phyloP scores from a whole-genome alignment of 2,329 filamentous ascomycete genomes.

The Penicillium sp. region DNA sequence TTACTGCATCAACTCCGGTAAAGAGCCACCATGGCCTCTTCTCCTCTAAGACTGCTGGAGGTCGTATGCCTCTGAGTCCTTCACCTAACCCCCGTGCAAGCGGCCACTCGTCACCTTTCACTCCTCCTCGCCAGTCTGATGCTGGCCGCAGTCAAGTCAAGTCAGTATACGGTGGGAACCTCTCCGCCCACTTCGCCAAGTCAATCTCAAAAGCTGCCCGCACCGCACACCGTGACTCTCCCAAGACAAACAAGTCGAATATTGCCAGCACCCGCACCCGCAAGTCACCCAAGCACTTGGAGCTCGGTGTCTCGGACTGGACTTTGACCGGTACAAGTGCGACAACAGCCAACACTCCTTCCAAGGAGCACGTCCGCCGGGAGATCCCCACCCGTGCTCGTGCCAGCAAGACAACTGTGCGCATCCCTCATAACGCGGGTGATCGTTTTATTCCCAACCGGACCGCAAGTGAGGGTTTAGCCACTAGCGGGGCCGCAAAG shows the following conservation, averaged over 20 bases:
- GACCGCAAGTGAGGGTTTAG: conserved; percentile 80
- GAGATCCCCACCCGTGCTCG: conserved; percentile 52
- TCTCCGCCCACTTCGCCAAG: conserved; percentile 75
- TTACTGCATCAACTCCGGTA: conserved; percentile 80
- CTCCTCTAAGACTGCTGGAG: conserved; percentile 86
- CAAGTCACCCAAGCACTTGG: conserved; percentile 78
- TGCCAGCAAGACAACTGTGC: conserved; percentile 69
- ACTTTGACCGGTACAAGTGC: conserved; percentile 79
- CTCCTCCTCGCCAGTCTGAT: conserved; percentile 63
- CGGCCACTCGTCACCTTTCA: conserved; percentile 70
- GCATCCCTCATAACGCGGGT: conserved; percentile 65
- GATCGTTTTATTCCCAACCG: conserved; percentile 98
- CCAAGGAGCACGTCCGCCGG: conserved; percentile 57
- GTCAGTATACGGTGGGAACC: conserved; percentile 76
- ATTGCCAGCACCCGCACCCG: conserved; percentile 59
- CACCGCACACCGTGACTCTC: conserved; percentile 73
- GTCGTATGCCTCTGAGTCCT: conserved; percentile 89
- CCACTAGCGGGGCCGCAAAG: conserved; percentile 79
- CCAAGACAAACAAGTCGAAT: conserved; percentile 98
- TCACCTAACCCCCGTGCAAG: conserved; percentile 66
- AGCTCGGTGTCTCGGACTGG: conserved; percentile 91
- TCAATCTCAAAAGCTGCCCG: conserved; percentile 45
- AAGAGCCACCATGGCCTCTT: conserved; percentile 95
- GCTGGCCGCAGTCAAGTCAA: conserved; percentile 56
- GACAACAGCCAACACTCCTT: conserved; percentile 55